Conservation (phyloP, 2,329 filamentous ascomycete species). For the Aphanoascus verrucosus region DNA sequence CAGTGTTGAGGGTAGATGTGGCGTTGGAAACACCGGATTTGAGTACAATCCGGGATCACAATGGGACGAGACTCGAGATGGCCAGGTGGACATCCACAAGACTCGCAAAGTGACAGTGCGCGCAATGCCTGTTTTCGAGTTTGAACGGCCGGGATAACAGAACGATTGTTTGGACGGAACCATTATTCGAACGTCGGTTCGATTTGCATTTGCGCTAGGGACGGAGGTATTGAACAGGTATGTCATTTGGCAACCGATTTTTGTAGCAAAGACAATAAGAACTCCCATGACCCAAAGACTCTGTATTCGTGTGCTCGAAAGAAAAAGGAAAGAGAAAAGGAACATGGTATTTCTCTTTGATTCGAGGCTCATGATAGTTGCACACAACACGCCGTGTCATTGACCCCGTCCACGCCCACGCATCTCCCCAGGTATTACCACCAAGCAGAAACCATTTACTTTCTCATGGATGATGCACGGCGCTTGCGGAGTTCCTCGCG, state of each 20-base stretch:
- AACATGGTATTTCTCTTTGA: conserved; percentile 11
- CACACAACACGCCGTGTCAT: conserved; percentile 10
- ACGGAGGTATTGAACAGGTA: conserved; percentile 1
- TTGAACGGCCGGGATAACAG: background rate
- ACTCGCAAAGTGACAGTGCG: too few relatives aligned
- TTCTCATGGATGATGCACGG: conserved; percentile 90
- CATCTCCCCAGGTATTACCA: conserved; percentile 8
- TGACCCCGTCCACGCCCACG: background rate
- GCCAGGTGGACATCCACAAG: too few relatives aligned
- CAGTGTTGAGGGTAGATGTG: too few relatives aligned
- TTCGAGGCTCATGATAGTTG: conserved; percentile 11
- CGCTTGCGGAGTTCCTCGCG: conserved; percentile 94
- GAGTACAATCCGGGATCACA: too few relatives aligned
- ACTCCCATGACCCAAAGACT: conserved; percentile 13
- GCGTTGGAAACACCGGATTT: too few relatives aligned
- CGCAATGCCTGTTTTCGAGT: too few relatives aligned
- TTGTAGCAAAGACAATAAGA: conserved; percentile 9
- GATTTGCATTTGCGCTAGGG: background rate
- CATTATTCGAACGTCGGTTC: background rate
- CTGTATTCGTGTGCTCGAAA: conserved; percentile 11
- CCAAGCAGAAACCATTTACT: conserved; percentile 40
- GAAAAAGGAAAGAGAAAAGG: conserved; percentile 8
- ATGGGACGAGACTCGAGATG: too few relatives aligned
- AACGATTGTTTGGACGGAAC: background rate
- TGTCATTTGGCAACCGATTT: conserved; percentile 13